Base-by-base conservation (phyloP, 441 rosid genomes). In the Kokia cookei region DNA sequence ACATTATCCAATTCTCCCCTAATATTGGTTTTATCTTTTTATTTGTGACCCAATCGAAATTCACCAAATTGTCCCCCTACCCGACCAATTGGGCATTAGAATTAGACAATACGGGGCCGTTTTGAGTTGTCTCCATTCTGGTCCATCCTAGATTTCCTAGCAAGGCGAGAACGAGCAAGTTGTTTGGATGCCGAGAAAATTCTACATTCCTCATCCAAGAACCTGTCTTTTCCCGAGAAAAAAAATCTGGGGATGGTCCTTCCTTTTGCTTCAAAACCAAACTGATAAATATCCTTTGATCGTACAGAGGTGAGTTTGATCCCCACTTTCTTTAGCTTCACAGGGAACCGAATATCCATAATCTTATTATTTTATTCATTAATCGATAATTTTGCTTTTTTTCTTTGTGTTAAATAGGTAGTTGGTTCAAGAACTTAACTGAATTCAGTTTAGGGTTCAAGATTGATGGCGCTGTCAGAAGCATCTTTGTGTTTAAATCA, bases 391-490 rank as follows among this genome's bases (percentile, higher is more conserved):
- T 26, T 29, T 32, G 1, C 7, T 50, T 48, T 27, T 15, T n/a
- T 50, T 13, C 9, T 2, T 15, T n/a, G 27, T 50, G 71, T 54
- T 54, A 22, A 63, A n/a, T 63, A 73, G 61, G 37, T 58, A 32
- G 19, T 65, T 24, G 57, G 63, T 67, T 73, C 69, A 77, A 66
- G 73, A 47, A 53, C 17, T 54, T 22, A 35, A n/a, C 53, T 35
- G 58, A 50, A 43, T 55, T 45, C 57, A 5, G 14, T 80, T 62
- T 50, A 45, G 32, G 48, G 14, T 67, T 27, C n/a, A 67, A 26
- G 61, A 60, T 29, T 43, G 62, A 88, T 90, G 89, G 87, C 88
- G 22, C 70, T 86, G 81, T 68, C 83, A 54, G 82, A 83, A 72
- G 81, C 85, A 47, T 70, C 70, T 81, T 48, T 89, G 26, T 81